These are phyloP conservation scores for Coelastrella sp. DNA, from an alignment of 139 green algal species.

Conservation along the genomic window DNA sequence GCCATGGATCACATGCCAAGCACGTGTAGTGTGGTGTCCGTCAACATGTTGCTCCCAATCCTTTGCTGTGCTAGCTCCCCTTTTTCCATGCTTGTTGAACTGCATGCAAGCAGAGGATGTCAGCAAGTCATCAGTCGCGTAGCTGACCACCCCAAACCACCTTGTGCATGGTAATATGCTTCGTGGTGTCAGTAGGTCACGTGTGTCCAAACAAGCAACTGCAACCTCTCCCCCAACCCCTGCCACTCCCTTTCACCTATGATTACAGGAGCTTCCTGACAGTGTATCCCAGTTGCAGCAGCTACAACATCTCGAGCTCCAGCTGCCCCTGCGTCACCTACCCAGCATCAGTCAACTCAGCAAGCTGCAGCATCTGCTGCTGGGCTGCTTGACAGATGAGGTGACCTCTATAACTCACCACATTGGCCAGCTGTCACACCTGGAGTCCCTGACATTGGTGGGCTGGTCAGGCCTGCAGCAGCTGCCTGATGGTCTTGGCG, in stretches of 20 bases:
- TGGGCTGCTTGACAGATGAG: neutral
- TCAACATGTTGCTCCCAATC: too few relatives aligned
- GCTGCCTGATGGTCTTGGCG: neutral
- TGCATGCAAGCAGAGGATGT: neutral
- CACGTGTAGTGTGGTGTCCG: neutral
- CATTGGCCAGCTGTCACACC: neutral
- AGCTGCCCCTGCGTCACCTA: neutral
- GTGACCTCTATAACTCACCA: neutral
- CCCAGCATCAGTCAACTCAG: neutral
- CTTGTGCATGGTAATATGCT: neutral
- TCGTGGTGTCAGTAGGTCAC: too few relatives aligned
- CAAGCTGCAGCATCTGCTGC: neutral
- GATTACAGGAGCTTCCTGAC: neutral
- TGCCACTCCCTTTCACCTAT: too few relatives aligned
- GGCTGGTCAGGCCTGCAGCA: neutral
- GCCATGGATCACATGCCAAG: neutral
- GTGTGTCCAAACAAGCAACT: too few relatives aligned
- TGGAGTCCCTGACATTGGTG: neutral
- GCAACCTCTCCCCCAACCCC: too few relatives aligned
- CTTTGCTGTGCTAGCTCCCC: too few relatives aligned
- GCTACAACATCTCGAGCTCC: neutral
- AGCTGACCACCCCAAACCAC: too few relatives aligned
- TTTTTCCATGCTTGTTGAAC: neutral
- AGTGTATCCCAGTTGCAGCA: neutral
- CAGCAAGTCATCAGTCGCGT: too few relatives aligned